Conservation (phyloP, 2,329 filamentous ascomycete species). For the Diaporthe sp. region DNA sequence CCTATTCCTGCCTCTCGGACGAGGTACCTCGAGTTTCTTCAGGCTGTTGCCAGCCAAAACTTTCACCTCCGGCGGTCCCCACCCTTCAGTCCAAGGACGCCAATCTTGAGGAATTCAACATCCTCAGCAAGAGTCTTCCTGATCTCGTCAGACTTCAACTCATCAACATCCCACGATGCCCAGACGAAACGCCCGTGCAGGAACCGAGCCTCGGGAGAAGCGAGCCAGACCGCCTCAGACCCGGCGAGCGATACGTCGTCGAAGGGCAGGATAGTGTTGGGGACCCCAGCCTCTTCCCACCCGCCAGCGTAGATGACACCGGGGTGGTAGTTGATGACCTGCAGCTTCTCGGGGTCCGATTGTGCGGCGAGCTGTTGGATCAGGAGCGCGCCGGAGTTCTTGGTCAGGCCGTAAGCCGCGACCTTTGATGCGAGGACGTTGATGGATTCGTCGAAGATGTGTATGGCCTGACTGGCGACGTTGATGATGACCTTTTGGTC, state of each 20-base stretch:
- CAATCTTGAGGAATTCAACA: constrained; percentile 28
- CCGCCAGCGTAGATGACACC: constrained; percentile 37
- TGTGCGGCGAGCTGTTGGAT: constrained; percentile 44
- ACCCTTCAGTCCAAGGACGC: constrained; percentile 15
- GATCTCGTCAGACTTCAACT: constrained; percentile 34
- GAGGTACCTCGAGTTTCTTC: neutral
- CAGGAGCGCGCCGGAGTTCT: constrained; percentile 42
- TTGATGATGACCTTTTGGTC: constrained; percentile 23
- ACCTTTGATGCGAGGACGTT: constrained; percentile 43
- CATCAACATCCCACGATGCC: constrained; percentile 36
- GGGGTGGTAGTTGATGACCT: constrained; percentile 47
- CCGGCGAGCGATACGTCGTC: constrained; percentile 23
- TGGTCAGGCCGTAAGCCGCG: constrained; percentile 44
- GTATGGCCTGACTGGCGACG: constrained; percentile 37
- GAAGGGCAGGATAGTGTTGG: neutral
- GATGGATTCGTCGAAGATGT: constrained; percentile 38
- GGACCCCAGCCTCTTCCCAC: constrained; percentile 5
- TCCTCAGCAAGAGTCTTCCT: constrained; percentile 29
- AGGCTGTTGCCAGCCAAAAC: neutral
- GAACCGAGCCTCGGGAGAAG: constrained; percentile 35
- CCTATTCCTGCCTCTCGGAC: neutral
- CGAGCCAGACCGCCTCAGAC: constrained; percentile 29
- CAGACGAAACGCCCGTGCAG: constrained; percentile 35
- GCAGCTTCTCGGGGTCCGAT: constrained; percentile 41
- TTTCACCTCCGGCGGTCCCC: neutral